Base-by-base conservation (phyloP, 805 yeast species). In the Wickerhamiella spandovensis region DNA sequence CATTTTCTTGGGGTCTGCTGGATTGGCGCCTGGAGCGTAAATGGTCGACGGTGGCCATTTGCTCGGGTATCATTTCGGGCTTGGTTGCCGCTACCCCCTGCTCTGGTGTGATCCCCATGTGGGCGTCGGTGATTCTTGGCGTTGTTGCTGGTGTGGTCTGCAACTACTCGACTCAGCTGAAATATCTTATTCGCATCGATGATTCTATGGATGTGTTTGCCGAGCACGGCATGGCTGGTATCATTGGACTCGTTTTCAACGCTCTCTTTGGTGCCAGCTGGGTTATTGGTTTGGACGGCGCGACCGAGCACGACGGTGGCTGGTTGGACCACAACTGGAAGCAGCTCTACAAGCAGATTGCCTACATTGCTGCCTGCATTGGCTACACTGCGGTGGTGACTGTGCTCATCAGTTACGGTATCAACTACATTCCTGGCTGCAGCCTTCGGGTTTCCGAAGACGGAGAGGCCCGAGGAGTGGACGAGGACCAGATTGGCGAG, bases 141-240 rank as follows among this genome's bases (percentile, higher is more conserved):
- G 71, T 86, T 37, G 76, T 78, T 1, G 72, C 96, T 0, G 95
- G 95, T 39, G 66, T 82, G 10, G 78, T 82, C 35, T 92, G 97
- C 76, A 90, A 90, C 71, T 84, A 84, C 61, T 72, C 95, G 51
- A 90, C 97, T 45, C 84, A 87, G 61, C 69, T 90, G 64, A 90
- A 90, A 68, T 85, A 83, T 63, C 68, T 85, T 55, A 69, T 84
- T 45, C 75, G 76, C 52, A 88, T 90, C 48, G 97, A 92, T 66
- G 98, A 90, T 69, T 81, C 96, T 1, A 71, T 92, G 59, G 97
- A 92, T 82, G 80, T 88, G 48, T 75, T 90, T 64, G 97, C 97
- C n/a, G 97, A 90, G 78, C 98, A 90, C 81, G 97, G 96, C 47
- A 75, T 90, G 59, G 97, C 97, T 0, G 98, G 98, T 30, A 75